phyloP scores from a whole-genome alignment of 495 filamentous ascomycete genomes.

The Neurospora terricola region DNA sequence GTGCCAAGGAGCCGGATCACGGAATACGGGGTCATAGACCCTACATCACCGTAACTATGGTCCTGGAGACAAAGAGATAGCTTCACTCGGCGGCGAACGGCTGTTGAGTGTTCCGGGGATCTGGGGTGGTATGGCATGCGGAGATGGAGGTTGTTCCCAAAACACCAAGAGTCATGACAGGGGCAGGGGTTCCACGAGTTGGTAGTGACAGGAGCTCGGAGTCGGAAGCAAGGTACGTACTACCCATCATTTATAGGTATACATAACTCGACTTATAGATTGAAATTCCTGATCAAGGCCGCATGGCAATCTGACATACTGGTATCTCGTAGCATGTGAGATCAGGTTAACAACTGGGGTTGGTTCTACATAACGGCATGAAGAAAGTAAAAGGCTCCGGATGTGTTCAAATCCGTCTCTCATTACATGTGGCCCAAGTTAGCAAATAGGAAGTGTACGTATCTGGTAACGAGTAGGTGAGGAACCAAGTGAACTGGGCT shows the following conservation, averaged over 20 bases:
- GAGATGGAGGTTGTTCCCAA: not conserved
- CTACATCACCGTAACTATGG: not conserved
- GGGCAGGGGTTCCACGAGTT: not conserved
- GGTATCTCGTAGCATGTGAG: not conserved
- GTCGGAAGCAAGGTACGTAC: not conserved
- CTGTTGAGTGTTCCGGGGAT: slow-evolving; percentile 23
- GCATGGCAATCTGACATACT: not conserved
- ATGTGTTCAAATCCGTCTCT: too few relatives aligned
- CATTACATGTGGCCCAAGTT: too few relatives aligned
- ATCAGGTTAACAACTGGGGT: too few relatives aligned
- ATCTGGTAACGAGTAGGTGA: too few relatives aligned
- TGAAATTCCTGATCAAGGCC: not conserved
- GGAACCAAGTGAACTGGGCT: too few relatives aligned
- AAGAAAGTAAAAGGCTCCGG: too few relatives aligned
- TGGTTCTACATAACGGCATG: too few relatives aligned
- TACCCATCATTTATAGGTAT: not conserved
- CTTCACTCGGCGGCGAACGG: slow-evolving; percentile 10
- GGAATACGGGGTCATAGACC: not conserved
- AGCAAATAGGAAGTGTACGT: too few relatives aligned
- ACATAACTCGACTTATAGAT: not conserved
- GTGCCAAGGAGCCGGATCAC: not conserved
- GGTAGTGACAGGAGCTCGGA: not conserved
- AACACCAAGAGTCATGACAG: not conserved
- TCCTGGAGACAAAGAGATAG: not conserved
- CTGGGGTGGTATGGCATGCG: slow-evolving; percentile 11